Base-by-base conservation (phyloP, 495 filamentous ascomycete genomes). In the Cenococcum geophilum region DNA sequence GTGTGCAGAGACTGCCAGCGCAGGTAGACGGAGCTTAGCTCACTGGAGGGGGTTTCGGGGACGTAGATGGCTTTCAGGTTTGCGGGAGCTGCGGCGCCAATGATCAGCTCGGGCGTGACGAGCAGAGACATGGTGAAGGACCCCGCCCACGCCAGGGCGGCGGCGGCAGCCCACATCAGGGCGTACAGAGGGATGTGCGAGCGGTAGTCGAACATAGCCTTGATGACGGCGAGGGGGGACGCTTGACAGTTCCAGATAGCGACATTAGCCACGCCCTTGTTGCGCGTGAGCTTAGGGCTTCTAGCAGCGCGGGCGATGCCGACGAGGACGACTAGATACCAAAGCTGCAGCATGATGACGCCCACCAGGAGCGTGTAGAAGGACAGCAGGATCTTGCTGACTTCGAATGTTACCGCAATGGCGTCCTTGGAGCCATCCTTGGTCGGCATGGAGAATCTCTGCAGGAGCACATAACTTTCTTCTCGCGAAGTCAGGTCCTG, bases 41-140 rank as follows among this genome's bases (percentile, higher is more conserved):
- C 11, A 45, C 40, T 18, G 40, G 14, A 16, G 3, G 40, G 40
- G 4, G 40, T 45, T 34, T 55, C 49, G 1, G 72, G 40, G 11
- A 45, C 11, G 40, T 45, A 45, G 40, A 45, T 45, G 40, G 40
- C 3, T 4, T 45, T 14, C 40, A 45, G 3, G 11, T 45, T 45
- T 45, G 40, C 40, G 4, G 40, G 40, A 45, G 40, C 40, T 4
- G 40, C 40, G 4, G 61, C 67, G 60, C 58, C 63, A 36, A 74
- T 40, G 25, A 68, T 57, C 34, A 74, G 59, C 11, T 54, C 49
- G 6, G 63, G 66, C 10, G 72, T 65, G 16, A 73, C 57, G 23
- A 73, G 49, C 32, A 71, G 63, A 34, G 65, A 62, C 10, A 69
- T 36, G 4, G 65, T 67, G 43, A 59, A 42, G 22, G 60, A 52